phyloP scores from a whole-genome alignment of 805 yeast species.

The Barnettozyma sucrosica region DNA sequence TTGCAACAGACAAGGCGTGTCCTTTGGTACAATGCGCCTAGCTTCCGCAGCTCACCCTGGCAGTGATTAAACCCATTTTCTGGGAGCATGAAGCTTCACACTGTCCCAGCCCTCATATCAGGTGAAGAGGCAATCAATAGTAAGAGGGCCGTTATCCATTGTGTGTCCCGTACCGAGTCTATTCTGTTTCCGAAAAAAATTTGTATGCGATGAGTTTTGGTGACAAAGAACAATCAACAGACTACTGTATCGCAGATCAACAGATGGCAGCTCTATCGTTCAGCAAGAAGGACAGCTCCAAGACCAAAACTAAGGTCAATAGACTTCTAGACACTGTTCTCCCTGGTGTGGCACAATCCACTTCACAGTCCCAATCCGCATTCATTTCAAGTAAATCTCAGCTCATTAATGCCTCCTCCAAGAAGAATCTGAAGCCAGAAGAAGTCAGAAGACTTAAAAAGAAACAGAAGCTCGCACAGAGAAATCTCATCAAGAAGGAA shows the following conservation, averaged over 20 bases:
- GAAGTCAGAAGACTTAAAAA: slow-evolving; percentile 31
- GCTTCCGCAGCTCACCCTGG: no score
- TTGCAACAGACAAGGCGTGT: no score
- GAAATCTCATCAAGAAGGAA: slow-evolving; percentile 19
- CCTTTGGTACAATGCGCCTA: no score
- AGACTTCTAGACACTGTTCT: slow-evolving; percentile 32
- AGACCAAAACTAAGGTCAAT: slow-evolving; percentile 32
- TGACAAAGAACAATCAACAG: neutral
- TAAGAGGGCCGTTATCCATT: no score
- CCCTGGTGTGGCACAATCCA: slow-evolving; percentile 29
- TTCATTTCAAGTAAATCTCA: slow-evolving; percentile 29
- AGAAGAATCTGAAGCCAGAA: slow-evolving; percentile 29
- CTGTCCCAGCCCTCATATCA: no score
- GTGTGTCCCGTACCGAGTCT: neutral
- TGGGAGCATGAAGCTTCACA: no score
- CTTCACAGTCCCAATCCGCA: slow-evolving; percentile 9
- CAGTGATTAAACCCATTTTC: no score
- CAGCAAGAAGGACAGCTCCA: neutral
- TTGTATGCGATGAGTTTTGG: neutral
- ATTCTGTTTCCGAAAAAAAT: neutral
- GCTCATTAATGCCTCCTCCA: slow-evolving; percentile 31
- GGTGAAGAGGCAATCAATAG: no score
- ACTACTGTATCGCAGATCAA: neutral
- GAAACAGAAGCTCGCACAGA: slow-evolving; percentile 28
- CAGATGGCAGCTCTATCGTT: neutral